These are phyloP conservation scores for Pleurotus giganteus DNA, from an alignment of 768 basidiomycete genomes.

Conservation along the genomic window DNA sequence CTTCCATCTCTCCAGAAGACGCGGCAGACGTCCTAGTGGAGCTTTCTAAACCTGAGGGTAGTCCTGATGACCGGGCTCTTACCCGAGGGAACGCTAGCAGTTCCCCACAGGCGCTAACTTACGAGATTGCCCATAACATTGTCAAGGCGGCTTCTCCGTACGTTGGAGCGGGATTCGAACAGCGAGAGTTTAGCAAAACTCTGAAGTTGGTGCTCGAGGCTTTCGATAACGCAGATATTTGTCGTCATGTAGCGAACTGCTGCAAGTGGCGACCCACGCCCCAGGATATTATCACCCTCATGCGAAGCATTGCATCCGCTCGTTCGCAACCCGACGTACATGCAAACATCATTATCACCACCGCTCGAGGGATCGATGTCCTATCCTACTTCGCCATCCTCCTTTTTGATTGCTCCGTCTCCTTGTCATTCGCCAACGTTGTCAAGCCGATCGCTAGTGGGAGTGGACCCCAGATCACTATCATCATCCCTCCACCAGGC, in stretches of 20 bases:
- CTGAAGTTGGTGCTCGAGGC: background rate
- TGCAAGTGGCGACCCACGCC: background rate
- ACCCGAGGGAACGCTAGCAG: background rate
- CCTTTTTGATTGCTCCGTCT: background rate
- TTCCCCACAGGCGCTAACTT: background rate
- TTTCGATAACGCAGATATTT: background rate
- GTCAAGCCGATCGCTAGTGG: background rate
- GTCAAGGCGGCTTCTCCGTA: background rate
- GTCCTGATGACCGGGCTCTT: background rate
- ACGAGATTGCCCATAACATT: background rate
- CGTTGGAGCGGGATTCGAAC: background rate
- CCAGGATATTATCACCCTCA: background rate
- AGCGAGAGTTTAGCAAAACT: background rate
- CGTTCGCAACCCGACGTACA: background rate
- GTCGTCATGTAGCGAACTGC: background rate
- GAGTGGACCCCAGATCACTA: background rate
- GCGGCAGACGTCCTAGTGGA: background rate
- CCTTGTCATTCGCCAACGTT: background rate
- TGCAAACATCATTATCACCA: background rate
- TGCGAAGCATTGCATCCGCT: background rate
- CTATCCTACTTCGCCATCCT: background rate
- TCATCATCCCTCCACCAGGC: background rate
- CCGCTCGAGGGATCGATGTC: background rate
- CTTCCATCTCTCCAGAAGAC: background rate
- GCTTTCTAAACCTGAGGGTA: background rate